phyloP scores from a whole-genome alignment of 2,329 filamentous ascomycete genomes.

The Pseudocercospora fijiensis region DNA sequence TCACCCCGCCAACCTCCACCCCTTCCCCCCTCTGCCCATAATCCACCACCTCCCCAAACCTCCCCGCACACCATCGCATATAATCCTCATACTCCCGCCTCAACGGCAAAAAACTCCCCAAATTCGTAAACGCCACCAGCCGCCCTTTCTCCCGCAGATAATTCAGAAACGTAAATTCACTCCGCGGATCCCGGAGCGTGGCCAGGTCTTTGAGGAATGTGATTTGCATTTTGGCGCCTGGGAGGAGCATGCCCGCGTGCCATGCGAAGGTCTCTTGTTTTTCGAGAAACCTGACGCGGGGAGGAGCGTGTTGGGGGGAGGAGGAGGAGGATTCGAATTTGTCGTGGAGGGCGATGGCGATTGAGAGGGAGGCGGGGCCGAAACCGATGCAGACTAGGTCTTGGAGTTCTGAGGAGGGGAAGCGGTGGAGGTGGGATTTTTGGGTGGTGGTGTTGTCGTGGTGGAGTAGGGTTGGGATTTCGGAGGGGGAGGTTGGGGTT shows the following conservation, averaged over 20 bases:
- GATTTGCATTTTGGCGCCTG: constrained; percentile 94
- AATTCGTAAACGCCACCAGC: constrained; percentile 87
- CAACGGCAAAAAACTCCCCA: constrained; percentile 82
- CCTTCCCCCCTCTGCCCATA: constrained; percentile 77
- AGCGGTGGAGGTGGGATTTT: too few relatives aligned
- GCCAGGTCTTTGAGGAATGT: constrained; percentile 96
- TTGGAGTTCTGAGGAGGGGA: too few relatives aligned
- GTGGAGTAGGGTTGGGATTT: constrained; percentile 22
- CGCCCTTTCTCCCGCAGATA: constrained; percentile 80
- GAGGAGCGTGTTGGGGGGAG: too few relatives aligned
- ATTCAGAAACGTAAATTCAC: constrained; percentile 92
- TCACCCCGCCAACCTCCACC: constrained; percentile 58
- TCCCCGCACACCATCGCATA: constrained; percentile 83
- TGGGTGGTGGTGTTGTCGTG: too few relatives aligned
- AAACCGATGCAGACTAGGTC: constrained; percentile 92
- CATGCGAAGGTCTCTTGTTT: constrained; percentile 80
- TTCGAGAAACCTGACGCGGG: constrained; percentile 84
- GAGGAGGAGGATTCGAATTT: too few relatives aligned
- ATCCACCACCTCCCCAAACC: constrained; percentile 70
- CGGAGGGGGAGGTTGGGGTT: constrained; percentile 19
- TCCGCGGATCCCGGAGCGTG: constrained; percentile 80
- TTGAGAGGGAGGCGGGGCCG: constrained; percentile 83
- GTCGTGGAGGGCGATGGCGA: constrained; percentile 89
- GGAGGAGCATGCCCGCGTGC: constrained; percentile 94
- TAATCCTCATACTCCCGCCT: constrained; percentile 93